Conservation (phyloP, 1,139 yeast genomes). For the Candida frijolesensis region DNA sequence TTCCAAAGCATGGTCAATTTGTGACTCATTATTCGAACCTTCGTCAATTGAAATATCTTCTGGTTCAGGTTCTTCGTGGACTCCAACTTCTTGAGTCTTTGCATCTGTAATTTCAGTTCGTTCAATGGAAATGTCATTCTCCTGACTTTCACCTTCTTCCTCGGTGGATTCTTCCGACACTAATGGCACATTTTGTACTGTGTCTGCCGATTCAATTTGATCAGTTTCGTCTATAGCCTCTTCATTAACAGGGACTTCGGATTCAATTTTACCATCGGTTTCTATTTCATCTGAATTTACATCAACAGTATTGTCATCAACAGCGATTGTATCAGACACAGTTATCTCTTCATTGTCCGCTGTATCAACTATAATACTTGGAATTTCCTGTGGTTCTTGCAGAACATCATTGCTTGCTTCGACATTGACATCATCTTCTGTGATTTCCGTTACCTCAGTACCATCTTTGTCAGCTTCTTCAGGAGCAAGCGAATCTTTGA, state of each 20-base stretch:
- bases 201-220: not conserved
- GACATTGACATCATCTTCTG: not conserved
- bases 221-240: not conserved
- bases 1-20: no score
- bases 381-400: not conserved
- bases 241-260: constrained; percentile 10
- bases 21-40: no score
- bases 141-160: not conserved
- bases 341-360: not conserved
- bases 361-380: not conserved
- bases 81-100: not conserved
- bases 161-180: not conserved
- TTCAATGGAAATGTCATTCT: no score
- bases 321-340: not conserved
- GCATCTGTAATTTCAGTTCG: not conserved
- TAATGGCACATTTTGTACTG: not conserved
- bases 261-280: constrained; percentile 12
- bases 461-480: not conserved
- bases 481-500: not conserved
- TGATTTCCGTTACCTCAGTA: not conserved
- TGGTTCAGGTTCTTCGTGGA: not conserved
- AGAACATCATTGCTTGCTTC: not conserved
- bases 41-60: not conserved
- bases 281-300: constrained; percentile 6
- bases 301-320: constrained; percentile 3